Conservation (phyloP, 306 rosid genomes). For the Corylus americana region DNA sequence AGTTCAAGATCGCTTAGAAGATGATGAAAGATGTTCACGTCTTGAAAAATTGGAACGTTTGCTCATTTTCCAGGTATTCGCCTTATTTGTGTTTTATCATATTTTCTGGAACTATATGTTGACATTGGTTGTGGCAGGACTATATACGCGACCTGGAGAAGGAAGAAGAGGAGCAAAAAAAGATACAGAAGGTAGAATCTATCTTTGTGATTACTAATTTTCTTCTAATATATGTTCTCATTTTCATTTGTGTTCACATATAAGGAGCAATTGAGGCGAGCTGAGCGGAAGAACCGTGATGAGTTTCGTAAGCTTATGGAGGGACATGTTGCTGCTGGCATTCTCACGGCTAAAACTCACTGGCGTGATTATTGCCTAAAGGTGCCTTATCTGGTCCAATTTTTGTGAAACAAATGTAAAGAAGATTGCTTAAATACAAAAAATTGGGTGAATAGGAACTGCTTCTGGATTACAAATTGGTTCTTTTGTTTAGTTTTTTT, state of each 20-base stretch:
- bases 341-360: slow-evolving; percentile 76
- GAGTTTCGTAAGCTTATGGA: slow-evolving; percentile 88
- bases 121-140: slow-evolving; percentile 62
- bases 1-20: slow-evolving; percentile 97
- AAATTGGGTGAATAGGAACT: not conserved
- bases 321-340: slow-evolving; percentile 67
- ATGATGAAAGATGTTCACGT: slow-evolving; percentile 83
- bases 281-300: slow-evolving; percentile 96
- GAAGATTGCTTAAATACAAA: not conserved
- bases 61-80: slow-evolving; percentile 82
- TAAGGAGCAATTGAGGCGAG: slow-evolving; percentile 73
- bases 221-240: slow-evolving; percentile 29
- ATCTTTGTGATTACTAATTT: slow-evolving; percentile 19
- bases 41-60: slow-evolving; percentile 95
- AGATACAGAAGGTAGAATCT: slow-evolving; percentile 68
- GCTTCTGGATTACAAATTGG: slow-evolving; percentile 21
- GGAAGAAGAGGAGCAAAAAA: slow-evolving; percentile 92
- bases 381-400: slow-evolving; percentile 42
- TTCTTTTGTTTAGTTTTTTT: slow-evolving; percentile 15
- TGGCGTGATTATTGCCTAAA: slow-evolving; percentile 92
- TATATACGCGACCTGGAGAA: slow-evolving; percentile 92
- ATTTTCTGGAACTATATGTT: slow-evolving; percentile 29
- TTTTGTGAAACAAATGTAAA: slow-evolving; percentile 8
- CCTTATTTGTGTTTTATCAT: slow-evolving; percentile 25
- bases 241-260: slow-evolving; percentile 20